Evolutionary conservation across 345 rosid genomes (phyloP).

Genomic region (Mangifera indica): DNA sequence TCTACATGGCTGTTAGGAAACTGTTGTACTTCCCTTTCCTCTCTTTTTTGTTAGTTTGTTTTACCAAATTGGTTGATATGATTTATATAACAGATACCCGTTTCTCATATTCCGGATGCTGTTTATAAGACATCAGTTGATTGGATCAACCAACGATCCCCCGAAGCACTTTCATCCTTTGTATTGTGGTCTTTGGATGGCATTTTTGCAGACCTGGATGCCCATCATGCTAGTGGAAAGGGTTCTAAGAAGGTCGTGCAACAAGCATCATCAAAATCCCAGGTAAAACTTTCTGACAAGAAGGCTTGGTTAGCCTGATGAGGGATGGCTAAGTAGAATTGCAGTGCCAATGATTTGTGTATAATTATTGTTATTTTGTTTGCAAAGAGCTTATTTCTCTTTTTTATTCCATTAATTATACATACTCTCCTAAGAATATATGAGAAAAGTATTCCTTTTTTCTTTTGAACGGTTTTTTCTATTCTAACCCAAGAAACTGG

Average conservation of each 20-base stretch:
- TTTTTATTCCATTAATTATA: not conserved
- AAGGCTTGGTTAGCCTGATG: slow-evolving; percentile 9
- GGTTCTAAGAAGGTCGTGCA: slow-evolving; percentile 57
- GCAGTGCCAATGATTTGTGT: not conserved
- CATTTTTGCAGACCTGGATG: slow-evolving; percentile 56
- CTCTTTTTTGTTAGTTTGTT: not conserved
- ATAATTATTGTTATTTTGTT: not conserved
- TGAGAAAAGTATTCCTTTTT: not conserved
- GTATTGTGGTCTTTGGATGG: slow-evolving; percentile 64
- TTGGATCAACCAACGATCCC: slow-evolving; percentile 64
- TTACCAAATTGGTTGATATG: slow-evolving; percentile 7
- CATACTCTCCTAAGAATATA: not conserved
- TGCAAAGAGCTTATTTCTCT: not conserved
- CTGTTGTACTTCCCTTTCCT: not conserved
- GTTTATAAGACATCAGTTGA: slow-evolving; percentile 68
- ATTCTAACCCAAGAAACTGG: not conserved
- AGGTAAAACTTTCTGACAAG: slow-evolving; percentile 30
- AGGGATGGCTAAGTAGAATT: not conserved
- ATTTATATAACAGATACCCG: slow-evolving; percentile 49
- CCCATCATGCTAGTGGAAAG: slow-evolving; percentile 50
- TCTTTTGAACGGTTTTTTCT: not conserved
- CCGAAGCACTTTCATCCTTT: slow-evolving; percentile 58
- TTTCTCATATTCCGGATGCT: slow-evolving; percentile 56
- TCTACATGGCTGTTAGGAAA: not conserved
- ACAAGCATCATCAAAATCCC: slow-evolving; percentile 60